phyloP scores from a whole-genome alignment of 805 yeast species.

The Starmerella sp. region DNA sequence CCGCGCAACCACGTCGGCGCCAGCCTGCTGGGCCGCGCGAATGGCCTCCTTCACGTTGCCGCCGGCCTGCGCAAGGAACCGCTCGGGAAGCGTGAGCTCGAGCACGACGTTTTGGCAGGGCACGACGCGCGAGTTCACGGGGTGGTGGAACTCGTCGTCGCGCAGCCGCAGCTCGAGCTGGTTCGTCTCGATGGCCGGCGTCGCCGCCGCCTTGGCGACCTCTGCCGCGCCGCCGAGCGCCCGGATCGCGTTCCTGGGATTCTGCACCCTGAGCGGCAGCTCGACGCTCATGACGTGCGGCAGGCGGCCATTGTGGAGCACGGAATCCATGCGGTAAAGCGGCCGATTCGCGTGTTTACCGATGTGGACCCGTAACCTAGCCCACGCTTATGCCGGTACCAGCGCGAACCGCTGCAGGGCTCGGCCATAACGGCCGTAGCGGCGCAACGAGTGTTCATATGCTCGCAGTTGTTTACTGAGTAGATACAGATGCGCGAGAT shows the following conservation, averaged over 20 bases:
- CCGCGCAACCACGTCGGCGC: constrained; percentile 36
- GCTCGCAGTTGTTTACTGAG: too few relatives aligned
- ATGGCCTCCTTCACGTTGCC: constrained; percentile 50
- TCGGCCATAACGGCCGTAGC: too few relatives aligned
- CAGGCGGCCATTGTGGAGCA: not conserved
- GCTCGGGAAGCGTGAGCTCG: constrained; percentile 27
- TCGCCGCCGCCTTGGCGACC: constrained; percentile 25
- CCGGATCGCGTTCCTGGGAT: constrained; percentile 33
- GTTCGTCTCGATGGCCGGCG: constrained; percentile 20
- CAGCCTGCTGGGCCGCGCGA: constrained; percentile 37
- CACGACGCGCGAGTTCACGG: constrained; percentile 32
- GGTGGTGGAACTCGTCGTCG: constrained; percentile 37
- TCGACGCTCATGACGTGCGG: constrained; percentile 37
- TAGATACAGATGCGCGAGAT: too few relatives aligned
- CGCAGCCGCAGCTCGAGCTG: constrained; percentile 31
- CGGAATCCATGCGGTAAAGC: not conserved
- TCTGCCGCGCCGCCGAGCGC: constrained; percentile 41
- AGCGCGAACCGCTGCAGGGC: too few relatives aligned
- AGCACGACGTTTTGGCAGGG: constrained; percentile 27
- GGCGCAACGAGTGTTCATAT: too few relatives aligned
- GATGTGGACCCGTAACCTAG: not conserved
- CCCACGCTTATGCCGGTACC: not conserved
- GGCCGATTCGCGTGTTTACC: not conserved
- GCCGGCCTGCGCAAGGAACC: constrained; percentile 22
- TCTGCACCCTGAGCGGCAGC: constrained; percentile 57